Evolutionary conservation across 768 basidiomycete genomes (phyloP).

Genomic region (Lentinula sp.): DNA sequence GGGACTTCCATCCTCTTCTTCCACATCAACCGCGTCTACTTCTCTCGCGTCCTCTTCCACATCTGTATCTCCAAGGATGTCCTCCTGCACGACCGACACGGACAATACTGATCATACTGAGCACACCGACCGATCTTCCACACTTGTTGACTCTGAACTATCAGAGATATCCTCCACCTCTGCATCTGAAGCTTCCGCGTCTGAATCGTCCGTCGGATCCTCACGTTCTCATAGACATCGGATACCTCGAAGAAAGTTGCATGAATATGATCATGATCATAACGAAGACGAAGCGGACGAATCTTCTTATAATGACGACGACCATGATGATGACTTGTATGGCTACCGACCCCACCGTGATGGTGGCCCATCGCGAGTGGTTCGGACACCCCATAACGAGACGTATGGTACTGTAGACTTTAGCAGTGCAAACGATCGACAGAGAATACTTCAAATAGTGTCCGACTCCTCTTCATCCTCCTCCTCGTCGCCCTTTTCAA

Average conservation of each 20-base stretch:
- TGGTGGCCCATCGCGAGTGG: slow-evolving; percentile 22
- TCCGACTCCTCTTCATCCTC: not conserved
- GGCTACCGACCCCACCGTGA: slow-evolving; percentile 12
- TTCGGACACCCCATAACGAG: slow-evolving; percentile 58
- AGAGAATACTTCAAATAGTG: slow-evolving; percentile 16
- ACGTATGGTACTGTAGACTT: slow-evolving; percentile 54
- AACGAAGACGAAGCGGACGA: slow-evolving; percentile 2
- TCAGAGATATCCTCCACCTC: not conserved
- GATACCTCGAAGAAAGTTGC: not conserved
- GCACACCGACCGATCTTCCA: not conserved
- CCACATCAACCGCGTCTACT: not conserved
- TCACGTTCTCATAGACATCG: not conserved
- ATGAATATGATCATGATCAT: slow-evolving; percentile 17
- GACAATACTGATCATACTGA: not conserved
- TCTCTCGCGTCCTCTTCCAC: not conserved
- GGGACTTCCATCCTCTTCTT: not conserved
- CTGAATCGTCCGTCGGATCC: not conserved
- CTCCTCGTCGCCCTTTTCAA: not conserved
- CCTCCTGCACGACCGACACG: not conserved
- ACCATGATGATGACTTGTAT: slow-evolving; percentile 1
- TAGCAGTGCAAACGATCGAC: slow-evolving; percentile 36
- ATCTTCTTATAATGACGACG: not conserved
- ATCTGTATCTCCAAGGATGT: not conserved
- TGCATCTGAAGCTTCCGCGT: slow-evolving; percentile 1
- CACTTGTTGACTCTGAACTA: not conserved